Percentiles rank a stretch among this genome's conserved stretches.
phyloP scores from a whole-genome alignment of 768 basidiomycete genomes.

The Hemileccinum rubropunctum region DNA sequence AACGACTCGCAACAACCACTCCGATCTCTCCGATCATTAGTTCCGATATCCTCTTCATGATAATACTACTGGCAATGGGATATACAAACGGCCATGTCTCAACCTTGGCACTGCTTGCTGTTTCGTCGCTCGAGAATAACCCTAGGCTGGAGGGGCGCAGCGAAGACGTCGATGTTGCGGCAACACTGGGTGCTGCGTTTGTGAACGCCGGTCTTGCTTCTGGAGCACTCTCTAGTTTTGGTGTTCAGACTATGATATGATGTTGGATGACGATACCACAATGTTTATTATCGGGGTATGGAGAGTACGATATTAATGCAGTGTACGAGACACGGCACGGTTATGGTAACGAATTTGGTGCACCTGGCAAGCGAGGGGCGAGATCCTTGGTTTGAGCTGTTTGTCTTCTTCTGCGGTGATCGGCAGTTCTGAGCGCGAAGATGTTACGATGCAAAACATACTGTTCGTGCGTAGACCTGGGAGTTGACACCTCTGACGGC shows the following conservation, averaged over 20 bases:
- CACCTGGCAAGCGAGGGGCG: conserved; percentile 67
- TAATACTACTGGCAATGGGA: conserved; percentile 72
- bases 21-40: conserved; percentile 48
- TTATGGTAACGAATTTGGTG: conserved; percentile 39
- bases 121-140: conserved; percentile 79
- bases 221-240: conserved; percentile 83
- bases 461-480: conserved; percentile 60
- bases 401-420: conserved; percentile 71
- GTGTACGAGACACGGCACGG: too few relatives aligned
- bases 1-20: conserved; percentile 37
- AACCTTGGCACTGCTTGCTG: conserved; percentile 78
- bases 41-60: conserved; percentile 76
- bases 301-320: not conserved
- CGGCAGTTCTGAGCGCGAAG: conserved; percentile 74
- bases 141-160: conserved; percentile 60
- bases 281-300: too few relatives aligned
- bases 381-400: conserved; percentile 64
- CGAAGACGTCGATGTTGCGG: conserved; percentile 84
- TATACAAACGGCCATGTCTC: conserved; percentile 78
- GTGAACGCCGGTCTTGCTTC: conserved; percentile 70
- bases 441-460: conserved; percentile 82
- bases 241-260: conserved; percentile 65
- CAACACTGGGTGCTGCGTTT: conserved; percentile 77
- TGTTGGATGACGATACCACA: conserved; percentile 3
- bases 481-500: conserved; percentile 26